Base-by-base conservation (phyloP, 495 filamentous ascomycete species). In the Staphylotrichum tortipilum region DNA sequence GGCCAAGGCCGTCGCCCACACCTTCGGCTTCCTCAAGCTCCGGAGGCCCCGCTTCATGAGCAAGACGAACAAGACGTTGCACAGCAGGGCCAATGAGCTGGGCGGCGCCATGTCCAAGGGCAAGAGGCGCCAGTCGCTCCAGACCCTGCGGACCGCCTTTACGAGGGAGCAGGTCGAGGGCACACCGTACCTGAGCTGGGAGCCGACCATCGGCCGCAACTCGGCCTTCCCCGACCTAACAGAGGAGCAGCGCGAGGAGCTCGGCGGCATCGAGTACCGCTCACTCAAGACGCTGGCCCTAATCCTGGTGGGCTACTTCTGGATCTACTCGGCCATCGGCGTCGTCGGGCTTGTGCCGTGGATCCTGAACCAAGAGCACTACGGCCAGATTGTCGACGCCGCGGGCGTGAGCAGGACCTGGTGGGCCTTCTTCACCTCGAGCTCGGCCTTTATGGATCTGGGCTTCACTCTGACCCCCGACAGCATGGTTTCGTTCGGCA, bases 201-300 rank as follows among this genome's bases (percentile, higher is more conserved):
- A 89, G 62, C 88, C 92, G 5, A 98, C 92, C 0, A 72, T 95
- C 31, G 92, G 86, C 15, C 78, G 92, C 34, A 97, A 97, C 61
- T 95, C 90, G 23, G 82, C 84, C 15, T 98, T 98, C 54, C 74
- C 92, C 7, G 86, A 89, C 62, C 68, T 97, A 43, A 87, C 83
- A 0, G 86, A 94, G 62, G 88, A 87, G 50, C 90, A 97, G 66
- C 77, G 89, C 41, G 87, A 97, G 55, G 91, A 97, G 61, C 72
- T 97, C 11, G 90, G 90, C 3, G 90, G 90, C 11, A 95, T 96
- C 38, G 90, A 97, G 68, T 97, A 97, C 60, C 80, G 91, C 7
- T 84, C 89, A 0, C 68, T 96, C 36, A 95, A 95, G 64, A 88
- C 87, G 6, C 64, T 97, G 30, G 84, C 86, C 1, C 66, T 85